Evolutionary conservation across 2,329 filamentous ascomycete species (phyloP).

Genomic region (Teratosphaeria pseudoeucalypti): DNA sequence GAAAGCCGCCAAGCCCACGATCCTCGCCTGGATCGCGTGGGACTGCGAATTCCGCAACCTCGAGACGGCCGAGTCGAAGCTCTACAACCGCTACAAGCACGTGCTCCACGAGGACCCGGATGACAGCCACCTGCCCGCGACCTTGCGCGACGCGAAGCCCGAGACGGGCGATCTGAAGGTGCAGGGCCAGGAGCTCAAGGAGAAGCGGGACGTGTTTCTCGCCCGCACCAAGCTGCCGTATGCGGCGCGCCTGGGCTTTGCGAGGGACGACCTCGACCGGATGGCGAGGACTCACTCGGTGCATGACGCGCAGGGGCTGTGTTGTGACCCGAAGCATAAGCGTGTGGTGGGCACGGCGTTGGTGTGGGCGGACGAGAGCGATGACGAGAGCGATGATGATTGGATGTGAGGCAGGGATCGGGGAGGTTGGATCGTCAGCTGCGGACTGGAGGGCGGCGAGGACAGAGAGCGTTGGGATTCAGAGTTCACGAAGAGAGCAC

Average conservation of each 20-base stretch:
- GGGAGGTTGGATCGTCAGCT: slow-evolving; percentile 12
- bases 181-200: background rate
- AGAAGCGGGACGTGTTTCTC: background rate
- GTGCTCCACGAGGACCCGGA: background rate
- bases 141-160: background rate
- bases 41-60: background rate
- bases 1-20: background rate
- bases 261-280: background rate
- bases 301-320: background rate
- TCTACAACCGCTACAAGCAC: background rate
- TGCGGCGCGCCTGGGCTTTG: background rate
- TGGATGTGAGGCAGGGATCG: slow-evolving; percentile 27
- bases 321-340: background rate
- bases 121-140: background rate
- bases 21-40: background rate
- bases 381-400: slow-evolving; percentile 26
- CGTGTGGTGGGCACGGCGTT: background rate
- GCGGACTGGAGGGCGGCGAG: too few species aligned
- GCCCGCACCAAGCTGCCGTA: background rate
- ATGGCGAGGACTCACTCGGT: background rate
- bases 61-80: background rate
- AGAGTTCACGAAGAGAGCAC: too few species aligned
- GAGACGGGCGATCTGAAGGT: background rate
- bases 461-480: too few species aligned
- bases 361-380: slow-evolving; percentile 29